Evolutionary conservation across 2,329 filamentous ascomycete genomes (phyloP), one percentile per base, ranked within the genome.

Genomic region (Thielaviopsis populi): DNA sequence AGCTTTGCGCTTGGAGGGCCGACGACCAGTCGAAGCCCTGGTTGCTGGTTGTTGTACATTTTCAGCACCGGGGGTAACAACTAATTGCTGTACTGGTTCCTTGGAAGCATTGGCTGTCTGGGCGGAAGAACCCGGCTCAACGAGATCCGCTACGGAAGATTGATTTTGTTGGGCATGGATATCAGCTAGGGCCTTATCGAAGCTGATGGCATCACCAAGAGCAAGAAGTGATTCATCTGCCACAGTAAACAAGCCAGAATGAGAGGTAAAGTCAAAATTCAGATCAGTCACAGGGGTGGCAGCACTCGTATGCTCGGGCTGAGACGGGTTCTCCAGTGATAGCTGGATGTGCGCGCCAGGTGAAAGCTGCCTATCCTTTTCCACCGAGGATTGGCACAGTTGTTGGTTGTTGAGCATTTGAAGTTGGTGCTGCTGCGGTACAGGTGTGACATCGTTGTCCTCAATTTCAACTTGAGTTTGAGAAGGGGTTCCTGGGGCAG

Each of bases 181-280:
- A 30, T 59, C 63, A 22, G 56, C 63, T n/a, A 64, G 42, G 24
- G 63, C 63, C 48, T 64, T 46, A 56, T 64, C 63, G 10, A 64
- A 59, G 37, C 30, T 64, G 30, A 64, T 60, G 43, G 58, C 59
- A 46, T 61, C 59, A 4, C 59, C 59, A 10, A 61, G 43, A 13
- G 59, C 63, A 43, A 61, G 43, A 15, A 61, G 58, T 13, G 56
- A 60, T 13, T 64, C 60, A 50, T 65, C 63, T 17, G 33, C 41
- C 19, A 50, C 46, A 46, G 56, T 50, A 30, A 65, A 62, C 15
- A 65, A 7, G 17, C 50, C 30, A 10, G 30, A n/a, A n/a, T 43
- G 48, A 59, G 61, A 30, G n/a, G 63, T 54, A 27, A 56, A 62
- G 10, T 61, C 63, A 59, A 62, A 65, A 19, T 58, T 41, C n/a